Conservation (phyloP, 495 filamentous ascomycete species). For the Letharia columbiana region DNA sequence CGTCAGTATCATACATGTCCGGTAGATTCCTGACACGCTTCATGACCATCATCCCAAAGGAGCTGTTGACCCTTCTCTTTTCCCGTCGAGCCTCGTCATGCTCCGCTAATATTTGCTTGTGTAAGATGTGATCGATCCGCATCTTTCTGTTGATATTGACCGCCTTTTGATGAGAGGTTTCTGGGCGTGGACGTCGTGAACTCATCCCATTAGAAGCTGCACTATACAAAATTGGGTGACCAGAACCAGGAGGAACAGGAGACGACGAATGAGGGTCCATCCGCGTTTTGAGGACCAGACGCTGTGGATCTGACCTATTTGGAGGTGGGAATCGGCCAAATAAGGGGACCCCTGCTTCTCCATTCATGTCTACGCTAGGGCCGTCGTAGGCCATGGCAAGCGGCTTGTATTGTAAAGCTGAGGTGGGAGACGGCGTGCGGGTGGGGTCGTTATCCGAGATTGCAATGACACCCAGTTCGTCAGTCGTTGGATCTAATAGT, state of each 20-base stretch:
- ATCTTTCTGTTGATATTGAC: conserved; percentile 83
- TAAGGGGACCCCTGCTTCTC: conserved; percentile 31
- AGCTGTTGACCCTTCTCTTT: conserved; percentile 51
- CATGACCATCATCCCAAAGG: conserved; percentile 56
- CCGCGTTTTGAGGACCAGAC: conserved; percentile 42
- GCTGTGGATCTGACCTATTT: conserved; percentile 23
- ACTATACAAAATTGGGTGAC: conserved; percentile 42
- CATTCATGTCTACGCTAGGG: conserved; percentile 16
- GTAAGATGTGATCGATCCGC: conserved; percentile 78
- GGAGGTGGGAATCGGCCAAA: conserved; percentile 29
- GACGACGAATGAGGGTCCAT: conserved; percentile 42
- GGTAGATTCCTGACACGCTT: conserved; percentile 56
- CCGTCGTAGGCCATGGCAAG: conserved; percentile 36
- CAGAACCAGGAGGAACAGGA: conserved; percentile 41
- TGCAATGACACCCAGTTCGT: conserved; percentile 17
- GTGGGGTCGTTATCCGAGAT: conserved; percentile 22
- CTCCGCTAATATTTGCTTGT: conserved; percentile 57
- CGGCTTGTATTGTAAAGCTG: conserved; percentile 15
- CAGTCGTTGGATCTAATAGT: conserved; percentile 14
- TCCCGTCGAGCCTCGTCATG: conserved; percentile 53
- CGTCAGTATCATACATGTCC: conserved; percentile 72
- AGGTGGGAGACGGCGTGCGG: conserved; percentile 21
- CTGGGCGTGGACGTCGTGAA: conserved; percentile 61
- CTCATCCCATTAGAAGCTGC: conserved; percentile 27
- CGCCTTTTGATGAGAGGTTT: conserved; percentile 88